Conservation (phyloP, 192 early-diverging fungal genomes). For the Coemansia sp. region DNA sequence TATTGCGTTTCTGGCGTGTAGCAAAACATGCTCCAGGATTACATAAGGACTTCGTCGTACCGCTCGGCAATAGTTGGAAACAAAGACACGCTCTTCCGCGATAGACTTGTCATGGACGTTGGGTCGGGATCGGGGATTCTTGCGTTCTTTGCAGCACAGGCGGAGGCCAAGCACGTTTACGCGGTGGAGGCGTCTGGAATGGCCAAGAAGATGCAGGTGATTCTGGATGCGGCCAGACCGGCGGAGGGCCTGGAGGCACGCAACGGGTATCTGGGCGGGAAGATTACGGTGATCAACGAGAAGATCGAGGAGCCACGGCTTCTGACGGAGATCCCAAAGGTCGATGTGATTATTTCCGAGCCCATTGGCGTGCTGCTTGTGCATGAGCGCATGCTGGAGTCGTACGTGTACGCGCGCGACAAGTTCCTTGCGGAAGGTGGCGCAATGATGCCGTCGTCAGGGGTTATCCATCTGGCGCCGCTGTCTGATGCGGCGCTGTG, state of each 20-base stretch:
- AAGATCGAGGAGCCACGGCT: conserved; percentile 85
- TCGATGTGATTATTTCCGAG: conserved; percentile 95
- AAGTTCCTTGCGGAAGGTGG: conserved; percentile 91
- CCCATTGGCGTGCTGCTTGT: conserved; percentile 96
- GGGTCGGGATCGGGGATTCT: conserved; percentile 95
- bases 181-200: conserved; percentile 96
- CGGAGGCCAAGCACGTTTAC: conserved; percentile 90
- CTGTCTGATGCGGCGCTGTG: conserved; percentile 75
- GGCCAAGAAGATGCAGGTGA: conserved; percentile 85
- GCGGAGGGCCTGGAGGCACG: conserved; percentile 34
- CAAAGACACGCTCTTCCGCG: conserved; percentile 68
- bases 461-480: conserved; percentile 88
- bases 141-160: conserved; percentile 92
- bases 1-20: conserved; percentile 30
- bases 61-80: conserved; percentile 89
- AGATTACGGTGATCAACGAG: conserved; percentile 77
- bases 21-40: conserved; percentile 99
- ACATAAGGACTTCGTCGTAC: conserved; percentile 91
- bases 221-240: conserved; percentile 65
- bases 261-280: conserved; percentile 80
- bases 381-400: conserved; percentile 91
- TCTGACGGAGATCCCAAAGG: conserved; percentile 62
- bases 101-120: conserved; percentile 88
- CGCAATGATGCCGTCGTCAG: conserved; percentile 84
- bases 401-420: conserved; percentile 62